Evolutionary conservation across 768 basidiomycete genomes (phyloP).

Genomic region (Suillus weaverae): DNA sequence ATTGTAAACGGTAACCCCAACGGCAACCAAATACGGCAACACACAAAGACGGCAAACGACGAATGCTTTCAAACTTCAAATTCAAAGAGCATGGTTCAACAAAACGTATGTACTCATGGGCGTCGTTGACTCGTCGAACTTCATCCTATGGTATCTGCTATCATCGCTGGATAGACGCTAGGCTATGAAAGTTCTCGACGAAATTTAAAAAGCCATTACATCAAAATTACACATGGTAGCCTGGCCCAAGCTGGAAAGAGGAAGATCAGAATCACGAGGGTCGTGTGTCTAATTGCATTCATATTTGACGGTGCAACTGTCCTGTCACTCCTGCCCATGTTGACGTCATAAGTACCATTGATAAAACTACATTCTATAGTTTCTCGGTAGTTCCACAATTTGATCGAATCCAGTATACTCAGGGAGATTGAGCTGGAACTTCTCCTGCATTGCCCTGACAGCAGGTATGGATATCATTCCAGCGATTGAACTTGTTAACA

Average conservation of each 20-base stretch:
- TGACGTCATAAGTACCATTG: not conserved
- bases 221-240: not conserved
- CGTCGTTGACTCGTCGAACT: not conserved
- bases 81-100: not conserved
- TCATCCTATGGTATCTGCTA: not conserved
- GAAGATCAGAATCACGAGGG: not conserved
- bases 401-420: slow-evolving; percentile 77
- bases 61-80: too few species aligned
- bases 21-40: not conserved
- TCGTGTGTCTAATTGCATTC: not conserved
- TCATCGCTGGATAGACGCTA: not conserved
- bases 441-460: slow-evolving; percentile 66
- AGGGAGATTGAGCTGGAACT: slow-evolving; percentile 78
- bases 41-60: not conserved
- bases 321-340: not conserved
- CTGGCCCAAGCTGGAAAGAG: not conserved
- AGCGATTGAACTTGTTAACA: slow-evolving; percentile 11
- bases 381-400: slow-evolving; percentile 69
- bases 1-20: too few species aligned
- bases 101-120: too few species aligned
- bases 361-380: not conserved
- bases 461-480: not conserved
- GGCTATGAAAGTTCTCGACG: not conserved
- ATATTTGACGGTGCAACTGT: not conserved
- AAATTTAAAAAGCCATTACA: not conserved